Conservation (phyloP, 2,329 filamentous ascomycete genomes). For the Venturia pyrina region DNA sequence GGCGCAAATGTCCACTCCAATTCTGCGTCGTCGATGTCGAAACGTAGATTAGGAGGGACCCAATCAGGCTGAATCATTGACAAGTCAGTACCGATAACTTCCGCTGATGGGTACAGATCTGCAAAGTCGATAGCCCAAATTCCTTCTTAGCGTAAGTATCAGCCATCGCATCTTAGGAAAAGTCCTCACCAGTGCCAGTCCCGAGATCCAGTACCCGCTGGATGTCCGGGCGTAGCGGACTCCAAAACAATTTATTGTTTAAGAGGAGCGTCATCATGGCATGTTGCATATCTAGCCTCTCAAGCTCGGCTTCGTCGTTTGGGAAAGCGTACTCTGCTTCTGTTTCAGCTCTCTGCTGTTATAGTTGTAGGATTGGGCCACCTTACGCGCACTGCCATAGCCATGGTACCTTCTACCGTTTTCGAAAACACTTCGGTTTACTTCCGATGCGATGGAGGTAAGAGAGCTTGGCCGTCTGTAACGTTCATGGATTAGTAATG, state of each 20-base stretch:
- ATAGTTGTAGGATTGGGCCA: background rate
- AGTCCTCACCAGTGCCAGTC: slow-evolving; percentile 2
- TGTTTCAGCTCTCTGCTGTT: background rate
- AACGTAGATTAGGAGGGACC: slow-evolving; percentile 50
- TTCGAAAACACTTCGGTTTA: slow-evolving; percentile 13
- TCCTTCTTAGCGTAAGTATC: slow-evolving; percentile 15
- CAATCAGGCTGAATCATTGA: slow-evolving; percentile 30
- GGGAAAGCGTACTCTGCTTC: slow-evolving; percentile 30
- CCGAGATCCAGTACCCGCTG: slow-evolving; percentile 27
- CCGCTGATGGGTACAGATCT: slow-evolving; percentile 23
- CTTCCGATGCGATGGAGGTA: slow-evolving; percentile 10
- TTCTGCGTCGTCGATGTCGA: slow-evolving; percentile 54
- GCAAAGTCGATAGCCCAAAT: slow-evolving; percentile 30
- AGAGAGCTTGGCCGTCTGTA: slow-evolving; percentile 1
- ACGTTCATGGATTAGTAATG: background rate
- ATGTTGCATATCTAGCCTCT: slow-evolving; percentile 34
- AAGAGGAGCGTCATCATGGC: slow-evolving; percentile 3
- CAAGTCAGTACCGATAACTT: slow-evolving; percentile 26
- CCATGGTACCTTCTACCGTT: slow-evolving; percentile 22
- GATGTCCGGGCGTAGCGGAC: slow-evolving; percentile 35
- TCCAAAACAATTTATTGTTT: slow-evolving; percentile 34
- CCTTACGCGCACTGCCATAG: slow-evolving; percentile 12
- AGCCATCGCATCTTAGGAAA: background rate
- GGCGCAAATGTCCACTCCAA: slow-evolving; percentile 43
- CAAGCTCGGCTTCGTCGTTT: slow-evolving; percentile 32